Percentiles rank a stretch among this genome's conserved stretches.
These are phyloP conservation scores for Mycena metata DNA, from an alignment of 768 basidiomycete genomes.

Conservation along the genomic window DNA sequence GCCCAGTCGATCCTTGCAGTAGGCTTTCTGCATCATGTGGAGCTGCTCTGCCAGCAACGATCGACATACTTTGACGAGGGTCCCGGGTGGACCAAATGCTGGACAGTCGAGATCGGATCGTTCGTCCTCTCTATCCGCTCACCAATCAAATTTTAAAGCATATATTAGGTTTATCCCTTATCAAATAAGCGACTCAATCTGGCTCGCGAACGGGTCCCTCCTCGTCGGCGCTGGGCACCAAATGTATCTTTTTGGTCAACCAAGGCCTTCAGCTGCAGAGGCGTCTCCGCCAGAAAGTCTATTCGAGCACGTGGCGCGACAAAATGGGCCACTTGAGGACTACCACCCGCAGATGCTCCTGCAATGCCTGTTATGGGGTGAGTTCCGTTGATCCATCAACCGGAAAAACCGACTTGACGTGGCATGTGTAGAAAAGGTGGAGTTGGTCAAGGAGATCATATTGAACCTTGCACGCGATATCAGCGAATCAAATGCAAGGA, in stretches of 20 bases:
- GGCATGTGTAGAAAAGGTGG: constrained; percentile 75
- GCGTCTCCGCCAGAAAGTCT: constrained; percentile 59
- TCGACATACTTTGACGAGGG: constrained; percentile 91
- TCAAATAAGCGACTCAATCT: constrained; percentile 90
- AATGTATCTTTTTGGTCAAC: constrained; percentile 82
- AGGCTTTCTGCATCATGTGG: constrained; percentile 83
- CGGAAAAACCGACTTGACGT: background rate
- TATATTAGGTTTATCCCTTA: constrained; percentile 75
- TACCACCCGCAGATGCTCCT: constrained; percentile 95
- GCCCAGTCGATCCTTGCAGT: constrained; percentile 92
- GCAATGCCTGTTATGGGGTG: constrained; percentile 95
- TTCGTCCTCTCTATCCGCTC: constrained; percentile 50
- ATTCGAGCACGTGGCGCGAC: constrained; percentile 85
- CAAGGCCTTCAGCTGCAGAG: constrained; percentile 37
- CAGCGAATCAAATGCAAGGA: constrained; percentile 42
- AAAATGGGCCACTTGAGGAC: constrained; percentile 90
- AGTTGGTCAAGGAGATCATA: constrained; percentile 87
- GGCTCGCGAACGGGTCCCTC: constrained; percentile 87
- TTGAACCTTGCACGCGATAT: constrained; percentile 69
- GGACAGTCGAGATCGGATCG: constrained; percentile 78
- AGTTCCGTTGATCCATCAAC: constrained; percentile 38
- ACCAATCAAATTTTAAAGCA: background rate
- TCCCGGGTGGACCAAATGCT: constrained; percentile 83
- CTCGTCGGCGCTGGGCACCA: constrained; percentile 88
- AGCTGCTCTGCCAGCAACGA: constrained; percentile 92